These are phyloP conservation scores for Stagonosporopsis rhizophila DNA, from an alignment of 2,329 filamentous ascomycete genomes.

Conservation along the genomic window DNA sequence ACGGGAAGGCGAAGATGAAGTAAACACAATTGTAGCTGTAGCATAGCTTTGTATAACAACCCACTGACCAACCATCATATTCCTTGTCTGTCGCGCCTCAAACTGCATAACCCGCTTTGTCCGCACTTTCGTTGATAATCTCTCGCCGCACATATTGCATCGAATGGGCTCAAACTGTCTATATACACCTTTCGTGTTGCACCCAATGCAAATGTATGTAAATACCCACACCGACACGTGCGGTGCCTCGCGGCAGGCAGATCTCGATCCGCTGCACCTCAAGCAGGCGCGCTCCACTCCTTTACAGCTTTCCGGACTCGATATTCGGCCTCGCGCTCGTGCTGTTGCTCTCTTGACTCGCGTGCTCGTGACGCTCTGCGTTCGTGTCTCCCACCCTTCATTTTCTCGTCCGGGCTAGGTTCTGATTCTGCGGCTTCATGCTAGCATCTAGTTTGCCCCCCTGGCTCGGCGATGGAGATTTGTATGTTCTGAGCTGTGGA, in stretches of 20 bases:
- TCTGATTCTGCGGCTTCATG: not conserved
- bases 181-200: not conserved
- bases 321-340: not conserved
- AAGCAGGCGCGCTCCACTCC: not conserved
- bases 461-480: too few species aligned
- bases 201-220: not conserved
- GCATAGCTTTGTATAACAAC: not conserved
- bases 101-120: slow-evolving; percentile 30
- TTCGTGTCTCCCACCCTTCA: too few species aligned
- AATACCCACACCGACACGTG: not conserved
- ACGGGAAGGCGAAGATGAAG: slow-evolving; percentile 27
- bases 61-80: not conserved
- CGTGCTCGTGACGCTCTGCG: not conserved
- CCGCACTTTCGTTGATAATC: slow-evolving; percentile 21
- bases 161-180: slow-evolving; percentile 7
- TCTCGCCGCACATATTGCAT: slow-evolving; percentile 22
- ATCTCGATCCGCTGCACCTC: not conserved
- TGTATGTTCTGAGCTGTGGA: not conserved
- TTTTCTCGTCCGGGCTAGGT: too few species aligned
- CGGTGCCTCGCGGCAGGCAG: not conserved
- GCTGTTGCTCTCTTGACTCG: not conserved
- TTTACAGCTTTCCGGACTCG: not conserved
- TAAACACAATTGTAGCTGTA: not conserved
- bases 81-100: slow-evolving; percentile 19
- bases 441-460: not conserved